These are phyloP conservation scores for Amanita muscaria DNA, from an alignment of 768 basidiomycete genomes.

Conservation along the genomic window DNA sequence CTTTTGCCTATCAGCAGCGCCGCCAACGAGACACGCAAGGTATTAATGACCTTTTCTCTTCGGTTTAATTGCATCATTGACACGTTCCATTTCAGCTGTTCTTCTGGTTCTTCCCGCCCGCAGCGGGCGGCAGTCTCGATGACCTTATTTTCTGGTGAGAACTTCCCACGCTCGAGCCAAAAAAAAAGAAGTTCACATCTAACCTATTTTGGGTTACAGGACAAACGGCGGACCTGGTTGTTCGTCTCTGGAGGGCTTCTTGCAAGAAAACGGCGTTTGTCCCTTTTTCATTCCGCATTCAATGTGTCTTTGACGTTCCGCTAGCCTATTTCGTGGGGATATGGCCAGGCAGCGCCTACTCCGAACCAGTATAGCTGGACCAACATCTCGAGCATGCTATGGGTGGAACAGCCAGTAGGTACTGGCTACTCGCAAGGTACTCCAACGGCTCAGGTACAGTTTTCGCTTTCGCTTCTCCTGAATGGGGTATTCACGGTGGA, in stretches of 20 bases:
- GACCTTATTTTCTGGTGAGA: slow-evolving; percentile 68
- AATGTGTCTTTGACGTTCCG: background rate
- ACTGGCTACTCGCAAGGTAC: slow-evolving; percentile 69
- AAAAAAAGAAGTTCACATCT: background rate
- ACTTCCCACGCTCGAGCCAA: background rate
- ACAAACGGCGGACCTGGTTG: slow-evolving; percentile 79
- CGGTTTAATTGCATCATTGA: background rate
- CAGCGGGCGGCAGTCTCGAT: slow-evolving; percentile 59
- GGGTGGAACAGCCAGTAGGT: slow-evolving; percentile 74
- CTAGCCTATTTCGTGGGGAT: slow-evolving; percentile 61
- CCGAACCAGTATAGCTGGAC: slow-evolving; percentile 70
- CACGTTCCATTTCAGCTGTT: slow-evolving; percentile 41
- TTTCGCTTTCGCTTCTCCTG: slow-evolving; percentile 12
- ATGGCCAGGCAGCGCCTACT: slow-evolving; percentile 55
- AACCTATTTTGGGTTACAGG: slow-evolving; percentile 28
- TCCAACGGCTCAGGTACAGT: slow-evolving; percentile 51
- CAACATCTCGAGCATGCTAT: slow-evolving; percentile 65
- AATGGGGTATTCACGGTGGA: background rate
- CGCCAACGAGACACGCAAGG: slow-evolving; percentile 60
- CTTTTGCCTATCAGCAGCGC: slow-evolving; percentile 59
- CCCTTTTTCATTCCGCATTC: background rate
- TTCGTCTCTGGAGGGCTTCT: slow-evolving; percentile 59
- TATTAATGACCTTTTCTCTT: slow-evolving; percentile 13
- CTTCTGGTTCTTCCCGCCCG: slow-evolving; percentile 83
- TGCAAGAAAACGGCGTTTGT: slow-evolving; percentile 70